phyloP scores from a whole-genome alignment of 305 asterid species.

The Plantago lanceolata region DNA sequence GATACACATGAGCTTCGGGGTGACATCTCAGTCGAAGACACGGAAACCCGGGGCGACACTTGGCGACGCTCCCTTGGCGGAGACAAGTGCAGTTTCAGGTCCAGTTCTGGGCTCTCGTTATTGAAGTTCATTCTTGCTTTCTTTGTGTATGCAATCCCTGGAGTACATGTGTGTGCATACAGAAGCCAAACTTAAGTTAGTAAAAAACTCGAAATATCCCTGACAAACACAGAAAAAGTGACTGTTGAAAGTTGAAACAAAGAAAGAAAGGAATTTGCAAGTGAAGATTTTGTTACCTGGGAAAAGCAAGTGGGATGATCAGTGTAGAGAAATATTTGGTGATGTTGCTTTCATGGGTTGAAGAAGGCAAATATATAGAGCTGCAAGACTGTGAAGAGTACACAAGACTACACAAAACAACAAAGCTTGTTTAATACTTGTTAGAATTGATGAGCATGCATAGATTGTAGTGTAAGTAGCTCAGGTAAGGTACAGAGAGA shows the following conservation, averaged over 20 bases:
- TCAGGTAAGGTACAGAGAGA: slow-evolving; percentile 5
- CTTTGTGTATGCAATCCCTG: not conserved
- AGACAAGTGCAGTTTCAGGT: slow-evolving; percentile 42
- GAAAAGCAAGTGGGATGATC: not conserved
- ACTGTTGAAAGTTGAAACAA: not conserved
- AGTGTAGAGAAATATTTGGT: not conserved
- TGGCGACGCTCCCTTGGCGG: slow-evolving; percentile 35
- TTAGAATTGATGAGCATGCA: slow-evolving; percentile 28
- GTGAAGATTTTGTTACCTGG: slow-evolving; percentile 25
- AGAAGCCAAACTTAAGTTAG: not conserved
- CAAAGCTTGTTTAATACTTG: slow-evolving; percentile 21
- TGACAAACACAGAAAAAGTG: slow-evolving; percentile 14
- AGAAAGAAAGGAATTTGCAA: not conserved
- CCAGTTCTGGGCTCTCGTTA: slow-evolving; percentile 34
- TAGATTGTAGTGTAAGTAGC: slow-evolving; percentile 24
- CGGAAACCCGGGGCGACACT: slow-evolving; percentile 10
- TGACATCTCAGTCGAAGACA: slow-evolving; percentile 36
- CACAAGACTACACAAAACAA: slow-evolving; percentile 17
- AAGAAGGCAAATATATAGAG: slow-evolving; percentile 30
- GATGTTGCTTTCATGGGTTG: slow-evolving; percentile 19
- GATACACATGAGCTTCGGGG: slow-evolving; percentile 58
- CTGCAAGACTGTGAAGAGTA: slow-evolving; percentile 13
- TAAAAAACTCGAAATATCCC: not conserved
- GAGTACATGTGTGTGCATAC: not conserved
- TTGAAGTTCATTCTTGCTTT: slow-evolving; percentile 31